phyloP scores from a whole-genome alignment of 495 filamentous ascomycete genomes.

The Articulospora tetracladia region DNA sequence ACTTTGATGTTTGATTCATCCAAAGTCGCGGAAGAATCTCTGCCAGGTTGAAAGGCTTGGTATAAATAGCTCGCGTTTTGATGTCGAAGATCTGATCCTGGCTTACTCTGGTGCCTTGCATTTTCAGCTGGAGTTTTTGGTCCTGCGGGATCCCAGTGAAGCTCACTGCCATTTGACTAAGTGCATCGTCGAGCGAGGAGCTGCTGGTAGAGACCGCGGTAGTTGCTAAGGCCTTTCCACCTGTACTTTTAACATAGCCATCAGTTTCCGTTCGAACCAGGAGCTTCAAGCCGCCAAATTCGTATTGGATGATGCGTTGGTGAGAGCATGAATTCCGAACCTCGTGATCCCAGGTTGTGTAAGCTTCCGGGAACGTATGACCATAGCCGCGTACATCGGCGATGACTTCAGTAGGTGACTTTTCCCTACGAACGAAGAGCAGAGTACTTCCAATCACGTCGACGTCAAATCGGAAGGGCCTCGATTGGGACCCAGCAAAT shows the following conservation, averaged over 20 bases:
- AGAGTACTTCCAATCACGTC: conserved; percentile 41
- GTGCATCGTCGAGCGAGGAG: neutral
- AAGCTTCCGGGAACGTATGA: conserved; percentile 59
- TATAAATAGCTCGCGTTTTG: conserved; percentile 53
- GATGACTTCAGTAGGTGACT: conserved; percentile 48
- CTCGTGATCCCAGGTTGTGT: conserved; percentile 53
- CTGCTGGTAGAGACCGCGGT: conserved; percentile 10
- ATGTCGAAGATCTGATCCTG: conserved; percentile 58
- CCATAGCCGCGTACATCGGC: conserved; percentile 53
- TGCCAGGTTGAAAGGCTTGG: conserved; percentile 25
- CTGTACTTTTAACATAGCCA: conserved; percentile 39
- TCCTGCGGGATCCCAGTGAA: neutral
- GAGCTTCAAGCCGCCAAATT: conserved; percentile 48
- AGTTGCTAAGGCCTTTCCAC: neutral
- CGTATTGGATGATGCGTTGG: conserved; percentile 58
- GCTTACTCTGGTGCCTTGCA: conserved; percentile 23
- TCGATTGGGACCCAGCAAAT: conserved; percentile 19
- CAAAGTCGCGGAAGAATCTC: conserved; percentile 51
- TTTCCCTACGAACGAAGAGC: conserved; percentile 60
- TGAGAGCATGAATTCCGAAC: conserved; percentile 53
- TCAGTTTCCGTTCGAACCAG: conserved; percentile 61
- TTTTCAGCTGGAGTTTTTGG: conserved; percentile 7
- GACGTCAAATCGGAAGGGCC: conserved; percentile 26
- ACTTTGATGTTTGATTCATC: conserved; percentile 56
- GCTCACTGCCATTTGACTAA: neutral